Base-by-base conservation (phyloP, 306 rosid species). In the Corylus heterophylla region DNA sequence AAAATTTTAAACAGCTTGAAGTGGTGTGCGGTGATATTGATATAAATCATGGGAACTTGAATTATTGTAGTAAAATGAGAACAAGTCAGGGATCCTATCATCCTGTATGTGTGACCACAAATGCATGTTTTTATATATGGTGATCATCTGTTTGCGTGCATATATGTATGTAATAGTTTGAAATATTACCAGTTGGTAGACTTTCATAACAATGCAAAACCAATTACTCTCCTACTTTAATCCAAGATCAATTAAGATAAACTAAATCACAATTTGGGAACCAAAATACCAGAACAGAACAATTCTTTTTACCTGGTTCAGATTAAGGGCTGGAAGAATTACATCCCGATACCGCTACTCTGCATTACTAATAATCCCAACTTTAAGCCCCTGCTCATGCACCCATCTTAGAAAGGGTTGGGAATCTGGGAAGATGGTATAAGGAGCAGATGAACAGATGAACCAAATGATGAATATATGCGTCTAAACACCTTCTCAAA, bases 401-500 rank as follows among this genome's bases (percentile, higher is more conserved):
- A 81, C 94, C 98, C 98, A 95, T 84, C 93, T 91, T 64, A 92
- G 82, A 86, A 95, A 95, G 76, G 96, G 98, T 81, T 90, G 89
- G 83, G 98, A 89, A 76, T 95, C 97, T 1, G 92, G 87, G 81
- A 91, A 95, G 74, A 90, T 79, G 64, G 72, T 75, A 82, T 91
- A 95, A 31, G 98, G 98, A 22, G 98, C 98, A 76, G 98, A 86
- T n/a, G n/a, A n/a, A n/a, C n/a, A n/a, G n/a, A n/a, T 25, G 98
- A 95, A 77, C 98, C 98, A 83, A 95, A 92, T 5, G 98, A 86
- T 50, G 98, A 77, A 82, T 92, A 92, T 82, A 95, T 95, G 81
- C 96, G 97, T 71, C 85, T 85, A 82, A 95, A 95, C 79, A 95
- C 91, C 77, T 95, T 95, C 84, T 92, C 98, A 88, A 95, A 92